phyloP scores from a whole-genome alignment of 192 early-diverging fungal genomes.

The Haplosporangium gracile region DNA sequence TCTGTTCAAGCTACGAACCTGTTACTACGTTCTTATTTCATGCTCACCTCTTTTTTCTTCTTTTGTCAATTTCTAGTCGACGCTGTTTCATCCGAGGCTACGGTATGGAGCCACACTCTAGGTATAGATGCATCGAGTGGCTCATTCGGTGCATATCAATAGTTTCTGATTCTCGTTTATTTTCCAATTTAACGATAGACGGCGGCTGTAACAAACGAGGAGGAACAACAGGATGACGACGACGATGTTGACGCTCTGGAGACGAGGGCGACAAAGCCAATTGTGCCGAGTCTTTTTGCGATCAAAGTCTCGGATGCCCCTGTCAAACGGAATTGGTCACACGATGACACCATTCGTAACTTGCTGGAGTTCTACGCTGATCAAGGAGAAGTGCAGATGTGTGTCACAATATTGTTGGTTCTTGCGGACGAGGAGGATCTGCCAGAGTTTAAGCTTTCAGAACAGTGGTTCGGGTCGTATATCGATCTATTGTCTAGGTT shows the following conservation, averaged over 20 bases:
- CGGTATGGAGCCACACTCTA: not conserved
- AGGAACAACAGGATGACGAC: constrained; percentile 5
- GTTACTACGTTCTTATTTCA: not conserved
- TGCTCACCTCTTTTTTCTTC: not conserved
- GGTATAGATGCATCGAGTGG: too few species aligned
- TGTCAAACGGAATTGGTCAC: constrained; percentile 56
- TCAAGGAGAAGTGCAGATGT: constrained; percentile 87
- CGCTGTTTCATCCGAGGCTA: not conserved
- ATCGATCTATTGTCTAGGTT: constrained; percentile 80
- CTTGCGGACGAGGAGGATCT: constrained; percentile 61
- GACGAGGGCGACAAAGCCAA: not conserved
- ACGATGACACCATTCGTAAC: constrained; percentile 64
- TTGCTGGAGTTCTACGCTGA: constrained; percentile 81
- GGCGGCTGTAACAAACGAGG: not conserved
- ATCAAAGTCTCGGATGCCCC: constrained; percentile 53
- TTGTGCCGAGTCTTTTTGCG: constrained; percentile 46
- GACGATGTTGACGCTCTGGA: constrained; percentile 22
- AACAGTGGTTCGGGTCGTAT: constrained; percentile 79
- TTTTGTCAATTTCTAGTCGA: not conserved
- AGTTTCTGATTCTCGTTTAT: not conserved
- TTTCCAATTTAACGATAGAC: not conserved
- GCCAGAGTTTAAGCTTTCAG: constrained; percentile 53
- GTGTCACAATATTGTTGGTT: constrained; percentile 75
- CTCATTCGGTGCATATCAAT: too few species aligned
- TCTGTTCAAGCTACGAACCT: not conserved